Conservation (phyloP, 1,284 basidiomycete species). For the Cutaneotrichosporon daszewskae region DNA sequence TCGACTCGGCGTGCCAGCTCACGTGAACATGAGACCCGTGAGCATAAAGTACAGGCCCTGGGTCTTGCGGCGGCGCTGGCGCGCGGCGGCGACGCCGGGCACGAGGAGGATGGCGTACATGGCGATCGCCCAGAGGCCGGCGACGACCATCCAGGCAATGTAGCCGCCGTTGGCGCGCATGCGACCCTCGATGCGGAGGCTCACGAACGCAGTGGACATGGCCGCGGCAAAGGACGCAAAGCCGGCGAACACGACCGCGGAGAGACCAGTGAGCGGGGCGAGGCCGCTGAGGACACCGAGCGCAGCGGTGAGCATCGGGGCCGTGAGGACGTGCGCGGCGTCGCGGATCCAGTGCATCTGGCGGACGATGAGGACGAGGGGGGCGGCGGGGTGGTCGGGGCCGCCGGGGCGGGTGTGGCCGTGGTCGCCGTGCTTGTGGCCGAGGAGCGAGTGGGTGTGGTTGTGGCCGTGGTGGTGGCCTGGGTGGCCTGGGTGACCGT, state of each 20-base stretch:
- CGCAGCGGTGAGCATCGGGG: constrained; percentile 33
- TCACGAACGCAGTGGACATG: not conserved
- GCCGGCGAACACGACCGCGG: constrained; percentile 31
- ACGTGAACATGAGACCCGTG: constrained; percentile 28
- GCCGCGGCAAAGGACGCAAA: constrained; percentile 1
- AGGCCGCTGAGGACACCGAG: constrained; percentile 35
- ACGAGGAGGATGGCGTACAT: constrained; percentile 34
- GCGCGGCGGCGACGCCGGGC: constrained; percentile 31
- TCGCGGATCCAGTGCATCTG: constrained; percentile 32
- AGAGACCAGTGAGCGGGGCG: constrained; percentile 29
- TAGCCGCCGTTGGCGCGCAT: constrained; percentile 5
- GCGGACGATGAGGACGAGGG: constrained; percentile 23
- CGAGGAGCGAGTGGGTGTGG: not conserved
- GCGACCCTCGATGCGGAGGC: not conserved
- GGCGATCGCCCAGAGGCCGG: constrained; percentile 18
- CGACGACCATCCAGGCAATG: constrained; percentile 28
- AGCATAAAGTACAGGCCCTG: constrained; percentile 36
- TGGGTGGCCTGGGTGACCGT: constrained; percentile 1
- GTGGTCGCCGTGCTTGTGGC: not conserved
- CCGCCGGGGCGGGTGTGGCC: not conserved
- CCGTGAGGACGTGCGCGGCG: constrained; percentile 26
- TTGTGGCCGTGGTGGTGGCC: not conserved
- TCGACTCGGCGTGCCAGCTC: constrained; percentile 3
- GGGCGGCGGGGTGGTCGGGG: constrained; percentile 2
- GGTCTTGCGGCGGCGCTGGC: constrained; percentile 26